phyloP scores from a whole-genome alignment of 2,329 filamentous ascomycete genomes.

The Cytospora leucostoma region DNA sequence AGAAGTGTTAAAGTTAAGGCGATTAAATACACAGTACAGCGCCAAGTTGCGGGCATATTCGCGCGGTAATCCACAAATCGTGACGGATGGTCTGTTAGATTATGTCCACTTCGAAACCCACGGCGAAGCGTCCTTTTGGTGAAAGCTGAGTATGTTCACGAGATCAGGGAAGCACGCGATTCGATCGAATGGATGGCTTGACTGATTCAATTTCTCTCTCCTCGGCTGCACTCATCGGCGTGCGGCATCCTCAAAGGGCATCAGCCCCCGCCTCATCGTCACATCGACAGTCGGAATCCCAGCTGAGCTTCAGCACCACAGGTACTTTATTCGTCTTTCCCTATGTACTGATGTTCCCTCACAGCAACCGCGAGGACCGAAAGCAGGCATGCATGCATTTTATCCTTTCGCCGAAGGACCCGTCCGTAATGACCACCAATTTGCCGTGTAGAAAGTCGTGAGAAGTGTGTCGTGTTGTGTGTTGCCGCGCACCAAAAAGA shows the following conservation, averaged over 20 bases:
- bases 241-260: slow-evolving; percentile 13
- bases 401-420: slow-evolving; percentile 29
- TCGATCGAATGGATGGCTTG: slow-evolving; percentile 13
- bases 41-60: neutral
- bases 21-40: neutral
- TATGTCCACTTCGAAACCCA: neutral
- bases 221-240: slow-evolving; percentile 18
- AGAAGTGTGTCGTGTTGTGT: slow-evolving; percentile 23
- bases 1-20: neutral
- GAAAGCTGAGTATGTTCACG: neutral
- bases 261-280: slow-evolving; percentile 18
- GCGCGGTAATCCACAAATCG: neutral
- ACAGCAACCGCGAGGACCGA: slow-evolving; percentile 28
- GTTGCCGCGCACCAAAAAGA: slow-evolving; percentile 28
- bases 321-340: slow-evolving; percentile 26
- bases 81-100: neutral
- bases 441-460: slow-evolving; percentile 29
- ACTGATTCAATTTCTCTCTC: slow-evolving; percentile 22
- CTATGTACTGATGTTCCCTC: slow-evolving; percentile 28
- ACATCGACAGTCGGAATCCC: slow-evolving; percentile 18
- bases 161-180: neutral
- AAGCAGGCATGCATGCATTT: slow-evolving; percentile 29
- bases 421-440: slow-evolving; percentile 28
- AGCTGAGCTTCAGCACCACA: slow-evolving; percentile 22
- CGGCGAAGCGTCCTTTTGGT: neutral